Evolutionary conservation across 257 asterid genomes (phyloP), one percentile per base, ranked within the genome.

Genomic region (Lycium barbarum): DNA sequence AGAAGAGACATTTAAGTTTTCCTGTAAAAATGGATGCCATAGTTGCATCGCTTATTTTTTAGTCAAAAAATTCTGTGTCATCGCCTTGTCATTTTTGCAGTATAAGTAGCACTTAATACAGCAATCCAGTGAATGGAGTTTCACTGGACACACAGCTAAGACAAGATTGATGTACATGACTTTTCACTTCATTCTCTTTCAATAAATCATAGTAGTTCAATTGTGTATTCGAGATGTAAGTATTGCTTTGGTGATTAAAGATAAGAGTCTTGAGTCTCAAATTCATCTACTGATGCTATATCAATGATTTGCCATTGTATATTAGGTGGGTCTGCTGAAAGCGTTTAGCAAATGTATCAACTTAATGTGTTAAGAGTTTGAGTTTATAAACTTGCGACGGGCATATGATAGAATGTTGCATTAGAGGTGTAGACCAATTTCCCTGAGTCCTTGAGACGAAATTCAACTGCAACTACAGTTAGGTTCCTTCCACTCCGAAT

Each of bases 401-500:
- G 97, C 93, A 89, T 88, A 59, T 91, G 92, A 86, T 89, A 93
- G 88, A 93, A 91, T 13, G 97, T 96, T 45, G 96, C 93, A 1
- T 93, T 95, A 51, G 93, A 86, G 89, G 87, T 85, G 89, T 89
- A 93, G 5, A 90, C 91, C 91, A 96, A 59, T 55, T 87, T 86
- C 43, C 89, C 88, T 0, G 94, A 89, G 82, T 90, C 93, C 89
- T 92, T 91, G 33, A 84, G 90, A 63, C 89, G 91, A 85, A 93
- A 96, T 74, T 92, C 89, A 40, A 93, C 90, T 61, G 93, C 89
- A 87, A 93, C 93, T 58, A 90, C 90, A 4, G 97, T 91, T 61
- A 94, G 59, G 88, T 90, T 96, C 87, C 98, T 92, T 88, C 99
- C 99, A 43, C 94, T 96, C 91, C 96, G 88, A 47, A 90, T 82